These are phyloP conservation scores for Micractinium sp. DNA, from an alignment of 139 green algal genomes.

Conservation along the genomic window DNA sequence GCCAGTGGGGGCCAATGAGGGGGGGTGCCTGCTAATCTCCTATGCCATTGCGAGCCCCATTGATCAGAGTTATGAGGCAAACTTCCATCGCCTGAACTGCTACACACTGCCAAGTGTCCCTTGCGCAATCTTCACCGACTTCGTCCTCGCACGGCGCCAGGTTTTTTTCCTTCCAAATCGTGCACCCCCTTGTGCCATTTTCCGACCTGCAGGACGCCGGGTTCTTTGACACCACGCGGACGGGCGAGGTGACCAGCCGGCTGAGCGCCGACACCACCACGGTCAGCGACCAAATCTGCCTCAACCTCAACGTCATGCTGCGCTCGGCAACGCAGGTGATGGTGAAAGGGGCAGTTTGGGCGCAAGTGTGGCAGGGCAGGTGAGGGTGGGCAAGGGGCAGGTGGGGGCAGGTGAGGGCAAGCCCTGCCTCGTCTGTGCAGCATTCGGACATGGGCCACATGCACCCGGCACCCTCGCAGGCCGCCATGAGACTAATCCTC, in stretches of 20 bases:
- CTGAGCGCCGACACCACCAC: conserved; percentile 82
- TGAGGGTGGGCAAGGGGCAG: not conserved
- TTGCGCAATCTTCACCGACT: too few species aligned
- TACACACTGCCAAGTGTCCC: too few species aligned
- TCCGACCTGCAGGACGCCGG: conserved; percentile 79
- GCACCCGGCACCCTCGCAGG: too few species aligned
- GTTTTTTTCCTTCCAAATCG: conserved; percentile 29
- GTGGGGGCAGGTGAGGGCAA: not conserved
- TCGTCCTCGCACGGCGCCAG: too few species aligned
- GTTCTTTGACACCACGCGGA: conserved; percentile 82
- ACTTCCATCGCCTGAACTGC: too few species aligned
- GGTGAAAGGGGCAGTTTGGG: not conserved
- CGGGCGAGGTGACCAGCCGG: conserved; percentile 64
- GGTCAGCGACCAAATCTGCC: conserved; percentile 73
- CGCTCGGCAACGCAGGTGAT: conserved; percentile 49
- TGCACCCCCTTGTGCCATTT: conserved; percentile 50
- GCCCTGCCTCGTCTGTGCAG: not conserved
- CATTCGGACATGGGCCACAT: too few species aligned
- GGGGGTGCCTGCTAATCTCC: too few species aligned
- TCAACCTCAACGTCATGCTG: conserved; percentile 87
- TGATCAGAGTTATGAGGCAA: too few species aligned
- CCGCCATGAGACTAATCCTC: too few species aligned
- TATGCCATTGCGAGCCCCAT: too few species aligned
- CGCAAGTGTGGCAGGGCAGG: not conserved
- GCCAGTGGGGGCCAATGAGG: not conserved